Base-by-base conservation (phyloP, 1,284 basidiomycete species). In the Cryptococcus wingfieldii region DNA sequence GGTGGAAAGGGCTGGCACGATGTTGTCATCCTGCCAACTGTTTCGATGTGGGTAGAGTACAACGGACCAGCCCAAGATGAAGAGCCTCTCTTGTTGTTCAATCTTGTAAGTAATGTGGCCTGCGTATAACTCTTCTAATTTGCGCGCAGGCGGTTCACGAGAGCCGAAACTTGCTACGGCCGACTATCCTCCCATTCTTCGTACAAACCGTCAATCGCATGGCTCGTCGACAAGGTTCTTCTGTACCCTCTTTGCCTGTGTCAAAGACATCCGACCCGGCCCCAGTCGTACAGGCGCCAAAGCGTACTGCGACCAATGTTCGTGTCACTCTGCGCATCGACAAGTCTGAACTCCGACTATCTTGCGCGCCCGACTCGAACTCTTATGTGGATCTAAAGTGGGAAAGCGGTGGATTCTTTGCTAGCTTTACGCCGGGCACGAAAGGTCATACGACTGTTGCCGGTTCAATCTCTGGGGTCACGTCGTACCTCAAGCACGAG, bases 391-490 rank as follows among this genome's bases (percentile, higher is more conserved):
- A 86, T 2, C 71, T 95, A 34, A 83, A 89, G 50, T 96, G 92
- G 92, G 86, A 93, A 57, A 93, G 88, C 63, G 92, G 92, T 38
- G 91, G 91, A 0, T 92, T 95, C 67, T 78, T 91, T 39, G 72
- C 91, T 38, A 88, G 84, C 60, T 80, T 89, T 16, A 83, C 86
- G 27, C 86, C 89, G 2, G 85, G 86, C 10, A 83, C 83, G 46
- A 54, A 54, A 39, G 81, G 89, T 19, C 34, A 50, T 9, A 19
- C 34, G 3, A 83, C 84, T 5, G 84, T 93, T 62, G 85, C 86
- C 0, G 89, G 88, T 5, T 84, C 83, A 46, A 84, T 94, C 12
- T 86, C 85, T 19, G 90, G 89, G 1, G 80, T 94, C 23, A 87
- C 86, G 1, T 78, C 86, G 34, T 85, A 87, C 9, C 79, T 94